Evolutionary conservation across 2,329 filamentous ascomycete genomes (phyloP), one percentile per base, ranked within the genome.

Genomic region (Beauveria asiatica): DNA sequence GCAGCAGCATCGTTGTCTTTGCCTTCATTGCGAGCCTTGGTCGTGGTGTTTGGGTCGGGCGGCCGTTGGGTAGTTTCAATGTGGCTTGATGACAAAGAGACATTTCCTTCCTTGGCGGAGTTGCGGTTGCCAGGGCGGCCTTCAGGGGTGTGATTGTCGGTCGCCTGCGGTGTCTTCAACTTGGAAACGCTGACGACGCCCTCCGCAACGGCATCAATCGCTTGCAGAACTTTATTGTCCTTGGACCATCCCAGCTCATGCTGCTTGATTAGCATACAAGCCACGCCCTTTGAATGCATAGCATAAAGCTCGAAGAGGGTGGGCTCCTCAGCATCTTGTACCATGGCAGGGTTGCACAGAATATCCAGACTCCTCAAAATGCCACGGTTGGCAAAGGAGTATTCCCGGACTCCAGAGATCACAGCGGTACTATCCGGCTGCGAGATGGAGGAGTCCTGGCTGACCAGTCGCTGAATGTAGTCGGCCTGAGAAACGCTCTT

Each of bases 241-340:
- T 85, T 84, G 66, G 87, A 88, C 92, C 92, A 97, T 33, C 95
- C 94, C 53, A 99, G 80, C 73, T 97, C 93, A 56, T 87, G 84
- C 70, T 93, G 90, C 72, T 89, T 93, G 71, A 99, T 85, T 64
- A 86, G 86, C 57, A 97, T 73, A 67, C 90, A 93, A 19, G 92
- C 92, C n/a, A 97, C 92, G 63, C 94, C 94, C 76, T 92, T 95
- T 11, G 94, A 97, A 73, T 99, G 93, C 88, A 97, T 96, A 37
- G 91, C 89, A 71, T 99, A 99, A 10, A 99, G 81, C 76, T 99
- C 94, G 69, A 99, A 97, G 16, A 97, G 76, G 0, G 87, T 85
- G 17, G 84, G 84, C 64, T 94, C 88, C 23, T 88, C 86, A 25
- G 79, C 79, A 44, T 83, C 82, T 62, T 84, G 80, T 7, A 80